Evolutionary conservation across 2,329 filamentous ascomycete species (phyloP).

Genomic region (Colletotrichum tabaci): DNA sequence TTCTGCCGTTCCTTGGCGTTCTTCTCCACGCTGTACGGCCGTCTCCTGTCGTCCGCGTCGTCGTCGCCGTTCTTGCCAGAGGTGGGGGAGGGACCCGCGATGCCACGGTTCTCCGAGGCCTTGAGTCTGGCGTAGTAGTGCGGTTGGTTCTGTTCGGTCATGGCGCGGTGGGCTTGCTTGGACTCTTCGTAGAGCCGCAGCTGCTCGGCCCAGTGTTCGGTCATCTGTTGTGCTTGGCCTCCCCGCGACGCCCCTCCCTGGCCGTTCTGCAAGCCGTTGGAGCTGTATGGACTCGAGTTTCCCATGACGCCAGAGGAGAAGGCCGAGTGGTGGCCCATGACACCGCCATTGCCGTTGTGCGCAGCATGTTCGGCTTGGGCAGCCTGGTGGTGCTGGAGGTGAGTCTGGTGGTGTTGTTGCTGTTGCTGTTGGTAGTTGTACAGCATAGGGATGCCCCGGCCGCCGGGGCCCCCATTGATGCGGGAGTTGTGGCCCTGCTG

Average conservation of each 20-base stretch:
- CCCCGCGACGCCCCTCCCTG: conserved; percentile 64
- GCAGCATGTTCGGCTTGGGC: conserved; percentile 72
- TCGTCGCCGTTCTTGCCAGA: conserved; percentile 66
- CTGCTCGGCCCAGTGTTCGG: conserved; percentile 90
- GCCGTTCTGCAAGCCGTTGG: conserved; percentile 70
- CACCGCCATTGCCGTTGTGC: conserved; percentile 68
- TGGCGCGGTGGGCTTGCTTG: conserved; percentile 80
- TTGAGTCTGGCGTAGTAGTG: conserved; percentile 82
- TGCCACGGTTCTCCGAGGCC: conserved; percentile 78
- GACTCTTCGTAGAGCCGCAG: conserved; percentile 84
- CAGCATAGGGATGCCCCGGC: conserved; percentile 74
- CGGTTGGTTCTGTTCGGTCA: conserved; percentile 75
- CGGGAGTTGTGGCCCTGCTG: conserved; percentile 82
- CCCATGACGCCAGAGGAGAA: conserved; percentile 76
- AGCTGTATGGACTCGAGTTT: conserved; percentile 73
- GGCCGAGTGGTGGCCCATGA: conserved; percentile 71
- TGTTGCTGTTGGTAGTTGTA: conserved; percentile 78
- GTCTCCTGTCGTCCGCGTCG: conserved; percentile 70
- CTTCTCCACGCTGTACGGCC: conserved; percentile 77
- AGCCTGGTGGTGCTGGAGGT: conserved; percentile 74
- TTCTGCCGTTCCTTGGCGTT: conserved; percentile 78
- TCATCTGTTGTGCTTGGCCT: conserved; percentile 67
- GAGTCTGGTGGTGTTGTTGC: conserved; percentile 74
- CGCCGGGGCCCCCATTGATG: conserved; percentile 78
- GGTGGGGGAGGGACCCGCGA: conserved; percentile 68